Conservation (phyloP, 371 early-diverging fungal species). For the Circinella umbellata region DNA sequence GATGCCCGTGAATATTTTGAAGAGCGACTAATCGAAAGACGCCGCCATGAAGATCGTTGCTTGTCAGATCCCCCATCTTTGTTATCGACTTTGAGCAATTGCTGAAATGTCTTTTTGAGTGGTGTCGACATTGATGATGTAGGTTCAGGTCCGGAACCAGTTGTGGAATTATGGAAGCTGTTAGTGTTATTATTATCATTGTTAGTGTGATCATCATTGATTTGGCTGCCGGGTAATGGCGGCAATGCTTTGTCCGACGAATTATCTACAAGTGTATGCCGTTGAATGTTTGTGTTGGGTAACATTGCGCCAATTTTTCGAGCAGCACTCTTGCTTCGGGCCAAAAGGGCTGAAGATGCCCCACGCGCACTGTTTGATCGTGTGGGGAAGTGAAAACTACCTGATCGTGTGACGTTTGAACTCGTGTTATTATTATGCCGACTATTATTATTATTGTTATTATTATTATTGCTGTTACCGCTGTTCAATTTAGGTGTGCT, state of each 20-base stretch:
- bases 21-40: slow-evolving; percentile 21
- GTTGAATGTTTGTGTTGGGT: slow-evolving; percentile 19
- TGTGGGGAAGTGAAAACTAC: slow-evolving; percentile 19
- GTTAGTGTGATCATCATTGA: neutral
- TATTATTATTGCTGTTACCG: neutral
- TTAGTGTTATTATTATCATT: neutral
- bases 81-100: slow-evolving; percentile 14
- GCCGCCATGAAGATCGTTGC: slow-evolving; percentile 18
- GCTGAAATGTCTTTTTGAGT: slow-evolving; percentile 23
- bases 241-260: slow-evolving; percentile 17
- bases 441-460: neutral
- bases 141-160: neutral
- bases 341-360: slow-evolving; percentile 18
- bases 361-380: slow-evolving; percentile 14
- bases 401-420: slow-evolving; percentile 15
- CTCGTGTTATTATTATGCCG: slow-evolving; percentile 2
- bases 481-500: slow-evolving; percentile 16
- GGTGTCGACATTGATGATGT: slow-evolving; percentile 27
- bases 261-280: slow-evolving; percentile 10
- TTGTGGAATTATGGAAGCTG: neutral
- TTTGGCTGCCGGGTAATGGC: slow-evolving; percentile 6
- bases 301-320: slow-evolving; percentile 21
- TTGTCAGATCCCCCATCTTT: slow-evolving; percentile 5
- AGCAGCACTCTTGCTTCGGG: slow-evolving; percentile 32
- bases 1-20: slow-evolving; percentile 17